Evolutionary conservation across 495 filamentous ascomycete species (phyloP).

Genomic region (Hypoxylon cercidicola): DNA sequence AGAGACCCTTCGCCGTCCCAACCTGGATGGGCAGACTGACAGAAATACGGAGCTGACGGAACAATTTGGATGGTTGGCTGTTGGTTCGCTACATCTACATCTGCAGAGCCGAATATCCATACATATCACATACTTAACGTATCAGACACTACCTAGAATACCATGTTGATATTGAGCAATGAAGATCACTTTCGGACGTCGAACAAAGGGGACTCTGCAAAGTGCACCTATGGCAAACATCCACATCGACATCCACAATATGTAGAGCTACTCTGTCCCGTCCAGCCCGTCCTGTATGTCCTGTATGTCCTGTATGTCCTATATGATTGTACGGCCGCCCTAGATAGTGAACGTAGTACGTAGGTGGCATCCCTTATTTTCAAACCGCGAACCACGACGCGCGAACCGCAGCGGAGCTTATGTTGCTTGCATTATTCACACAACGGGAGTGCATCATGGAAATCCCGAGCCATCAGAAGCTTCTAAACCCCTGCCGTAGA

Average conservation of each 20-base stretch:
- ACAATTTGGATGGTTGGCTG: slow-evolving; percentile 30
- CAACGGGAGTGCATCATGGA: slow-evolving; percentile 35
- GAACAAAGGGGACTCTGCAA: slow-evolving; percentile 19
- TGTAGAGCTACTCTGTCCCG: slow-evolving; percentile 3
- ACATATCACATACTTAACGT: neutral
- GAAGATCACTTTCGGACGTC: neutral
- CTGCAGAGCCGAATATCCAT: neutral
- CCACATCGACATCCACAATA: slow-evolving; percentile 10
- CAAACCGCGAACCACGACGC: slow-evolving; percentile 17
- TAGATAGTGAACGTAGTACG: slow-evolving; percentile 2
- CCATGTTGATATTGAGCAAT: slow-evolving; percentile 2
- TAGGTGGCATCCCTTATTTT: slow-evolving; percentile 31
- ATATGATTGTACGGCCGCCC: slow-evolving; percentile 28
- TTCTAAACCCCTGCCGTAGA: slow-evolving; percentile 30
- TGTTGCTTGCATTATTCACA: slow-evolving; percentile 42
- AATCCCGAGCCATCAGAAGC: slow-evolving; percentile 33
- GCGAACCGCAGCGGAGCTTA: slow-evolving; percentile 42
- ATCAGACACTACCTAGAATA: neutral
- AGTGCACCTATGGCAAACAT: slow-evolving; percentile 1
- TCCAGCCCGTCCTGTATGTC: neutral
- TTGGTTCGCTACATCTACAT: slow-evolving; percentile 5
- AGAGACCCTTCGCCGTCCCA: slow-evolving; percentile 9
- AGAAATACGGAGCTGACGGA: neutral
- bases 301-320: neutral
- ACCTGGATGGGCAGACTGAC: slow-evolving; percentile 17